These are phyloP conservation scores for Suillus hirtellus DNA, from an alignment of 768 basidiomycete species.

Conservation along the genomic window DNA sequence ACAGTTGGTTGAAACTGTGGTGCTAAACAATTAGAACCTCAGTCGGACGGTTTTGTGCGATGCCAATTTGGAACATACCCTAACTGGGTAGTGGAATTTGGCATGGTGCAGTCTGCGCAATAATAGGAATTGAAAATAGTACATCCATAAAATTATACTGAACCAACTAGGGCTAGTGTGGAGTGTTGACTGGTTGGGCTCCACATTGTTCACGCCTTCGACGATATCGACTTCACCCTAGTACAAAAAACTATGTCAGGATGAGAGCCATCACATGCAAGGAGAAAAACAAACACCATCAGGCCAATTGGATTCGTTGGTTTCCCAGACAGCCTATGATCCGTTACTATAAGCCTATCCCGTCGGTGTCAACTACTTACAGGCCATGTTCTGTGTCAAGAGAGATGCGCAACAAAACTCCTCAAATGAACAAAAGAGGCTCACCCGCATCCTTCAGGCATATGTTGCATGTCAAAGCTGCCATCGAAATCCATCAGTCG, in stretches of 20 bases:
- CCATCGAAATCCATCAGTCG: background rate
- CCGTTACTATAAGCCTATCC: background rate
- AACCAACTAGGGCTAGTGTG: conserved; percentile 53
- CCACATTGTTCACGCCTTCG: conserved; percentile 51
- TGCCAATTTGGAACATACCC: conserved; percentile 21
- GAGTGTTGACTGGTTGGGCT: conserved; percentile 52
- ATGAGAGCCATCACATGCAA: background rate
- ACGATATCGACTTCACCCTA: conserved; percentile 35
- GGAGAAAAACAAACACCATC: conserved; percentile 17
- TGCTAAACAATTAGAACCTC: conserved; percentile 16
- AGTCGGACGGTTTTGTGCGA: background rate
- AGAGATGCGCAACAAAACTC: background rate
- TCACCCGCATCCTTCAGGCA: conserved; percentile 38
- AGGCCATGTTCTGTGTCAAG: conserved; percentile 36
- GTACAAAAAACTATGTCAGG: conserved; percentile 10
- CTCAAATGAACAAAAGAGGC: conserved; percentile 10
- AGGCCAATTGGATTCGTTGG: conserved; percentile 26
- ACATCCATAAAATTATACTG: background rate
- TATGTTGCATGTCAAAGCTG: conserved; percentile 37
- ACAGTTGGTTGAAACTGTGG: conserved; percentile 24
- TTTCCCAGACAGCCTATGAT: conserved; percentile 32
- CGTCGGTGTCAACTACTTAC: conserved; percentile 19
- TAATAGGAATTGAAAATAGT: background rate
- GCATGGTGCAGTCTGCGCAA: conserved; percentile 29
- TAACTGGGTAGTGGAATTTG: conserved; percentile 22